Percentiles rank a stretch among this genome's conserved stretches.
These are phyloP conservation scores for Nigrospora osmanthi DNA, from an alignment of 2,329 filamentous ascomycete species.

Conservation along the genomic window DNA sequence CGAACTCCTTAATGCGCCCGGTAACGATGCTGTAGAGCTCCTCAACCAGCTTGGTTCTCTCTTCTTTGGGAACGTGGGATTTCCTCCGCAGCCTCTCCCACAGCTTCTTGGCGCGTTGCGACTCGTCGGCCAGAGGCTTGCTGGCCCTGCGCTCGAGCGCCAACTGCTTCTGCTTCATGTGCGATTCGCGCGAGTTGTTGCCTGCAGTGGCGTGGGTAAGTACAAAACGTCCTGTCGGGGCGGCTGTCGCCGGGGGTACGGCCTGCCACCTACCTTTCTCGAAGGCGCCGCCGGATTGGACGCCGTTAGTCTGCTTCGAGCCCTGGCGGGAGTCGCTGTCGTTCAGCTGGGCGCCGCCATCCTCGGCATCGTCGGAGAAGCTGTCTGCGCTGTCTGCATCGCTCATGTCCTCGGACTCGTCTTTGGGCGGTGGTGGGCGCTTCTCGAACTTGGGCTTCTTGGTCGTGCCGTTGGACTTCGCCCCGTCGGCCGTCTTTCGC, in stretches of 20 bases:
- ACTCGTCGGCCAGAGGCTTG: constrained; percentile 86
- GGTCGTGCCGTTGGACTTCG: constrained; percentile 31
- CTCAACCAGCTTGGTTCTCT: constrained; percentile 77
- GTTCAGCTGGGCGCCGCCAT: constrained; percentile 42
- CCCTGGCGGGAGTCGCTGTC: constrained; percentile 13
- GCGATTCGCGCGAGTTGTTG: constrained; percentile 73
- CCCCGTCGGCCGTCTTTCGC: constrained; percentile 39
- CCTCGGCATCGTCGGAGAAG: constrained; percentile 43
- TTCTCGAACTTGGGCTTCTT: constrained; percentile 26
- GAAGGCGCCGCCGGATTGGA: constrained; percentile 26
- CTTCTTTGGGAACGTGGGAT: constrained; percentile 84
- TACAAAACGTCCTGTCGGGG: neutral
- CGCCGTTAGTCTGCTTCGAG: constrained; percentile 11
- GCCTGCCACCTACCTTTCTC: constrained; percentile 30
- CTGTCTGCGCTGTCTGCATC: constrained; percentile 30
- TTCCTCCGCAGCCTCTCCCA: constrained; percentile 93
- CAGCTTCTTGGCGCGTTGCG: constrained; percentile 86
- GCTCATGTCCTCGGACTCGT: constrained; percentile 26
- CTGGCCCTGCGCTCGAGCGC: constrained; percentile 82
- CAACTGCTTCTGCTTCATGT: constrained; percentile 86
- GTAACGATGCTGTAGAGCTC: constrained; percentile 91
- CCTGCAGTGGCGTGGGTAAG: constrained; percentile 24
- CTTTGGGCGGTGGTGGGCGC: constrained; percentile 26
- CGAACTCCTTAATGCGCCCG: constrained; percentile 86
- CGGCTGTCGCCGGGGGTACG: too few relatives aligned